These are phyloP conservation scores for Lactarius tabidus DNA, from an alignment of 768 basidiomycete genomes.

Conservation along the genomic window DNA sequence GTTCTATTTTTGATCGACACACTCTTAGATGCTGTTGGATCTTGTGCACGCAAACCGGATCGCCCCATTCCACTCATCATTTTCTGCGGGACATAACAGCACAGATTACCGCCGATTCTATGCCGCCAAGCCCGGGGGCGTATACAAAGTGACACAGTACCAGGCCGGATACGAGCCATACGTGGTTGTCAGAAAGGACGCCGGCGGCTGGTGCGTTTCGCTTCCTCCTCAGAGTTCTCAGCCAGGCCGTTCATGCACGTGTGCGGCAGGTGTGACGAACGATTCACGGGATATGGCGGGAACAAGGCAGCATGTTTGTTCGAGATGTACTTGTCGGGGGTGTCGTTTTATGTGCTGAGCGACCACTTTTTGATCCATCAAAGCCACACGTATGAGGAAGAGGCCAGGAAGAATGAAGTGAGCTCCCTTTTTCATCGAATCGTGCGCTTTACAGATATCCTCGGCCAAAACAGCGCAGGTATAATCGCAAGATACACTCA, in stretches of 20 bases:
- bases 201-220: conserved; percentile 8
- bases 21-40: conserved; percentile 47
- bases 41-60: conserved; percentile 55
- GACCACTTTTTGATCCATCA: conserved; percentile 91
- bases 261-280: conserved; percentile 73
- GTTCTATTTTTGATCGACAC: neutral
- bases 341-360: conserved; percentile 76
- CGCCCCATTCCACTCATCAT: conserved; percentile 73
- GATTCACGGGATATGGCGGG: conserved; percentile 86
- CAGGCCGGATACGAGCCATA: conserved; percentile 89
- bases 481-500: conserved; percentile 70
- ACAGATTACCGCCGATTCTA: conserved; percentile 74
- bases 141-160: conserved; percentile 74
- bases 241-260: neutral
- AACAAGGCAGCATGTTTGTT: conserved; percentile 93
- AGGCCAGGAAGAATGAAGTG: conserved; percentile 67
- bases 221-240: neutral
- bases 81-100: conserved; percentile 76
- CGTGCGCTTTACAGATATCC: neutral
- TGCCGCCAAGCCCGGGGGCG: conserved; percentile 52
- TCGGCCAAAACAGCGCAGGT: conserved; percentile 48
- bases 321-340: conserved; percentile 85
- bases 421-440: neutral
- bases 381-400: conserved; percentile 78
- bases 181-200: conserved; percentile 65